These are phyloP conservation scores for Blastobotrys mokoenaii DNA, from an alignment of 805 yeast species.

Conservation along the genomic window DNA sequence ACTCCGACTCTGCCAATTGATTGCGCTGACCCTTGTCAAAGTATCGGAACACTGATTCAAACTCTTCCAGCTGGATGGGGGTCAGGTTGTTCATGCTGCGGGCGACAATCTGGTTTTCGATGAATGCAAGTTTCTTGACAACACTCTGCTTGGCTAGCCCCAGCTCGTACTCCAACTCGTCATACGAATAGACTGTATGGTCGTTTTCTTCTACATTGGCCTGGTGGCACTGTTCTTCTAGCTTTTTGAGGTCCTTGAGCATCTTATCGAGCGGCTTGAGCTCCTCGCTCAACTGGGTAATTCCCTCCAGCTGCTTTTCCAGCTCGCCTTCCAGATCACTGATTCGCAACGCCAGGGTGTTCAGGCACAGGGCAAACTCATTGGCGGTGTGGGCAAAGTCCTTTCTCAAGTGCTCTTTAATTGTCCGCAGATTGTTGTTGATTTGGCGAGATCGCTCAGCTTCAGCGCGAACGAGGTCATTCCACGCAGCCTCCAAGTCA, in stretches of 20 bases:
- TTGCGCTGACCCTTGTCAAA: conserved; percentile 33
- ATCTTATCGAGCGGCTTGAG: conserved; percentile 29
- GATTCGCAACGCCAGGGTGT: conserved; percentile 22
- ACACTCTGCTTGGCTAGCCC: conserved; percentile 32
- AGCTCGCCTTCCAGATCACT: conserved; percentile 29
- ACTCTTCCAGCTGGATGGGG: conserved; percentile 34
- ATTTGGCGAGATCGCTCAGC: conserved; percentile 26
- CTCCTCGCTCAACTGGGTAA: conserved; percentile 30
- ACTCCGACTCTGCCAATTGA: conserved; percentile 35
- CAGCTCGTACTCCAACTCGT: conserved; percentile 33
- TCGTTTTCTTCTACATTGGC: conserved; percentile 34
- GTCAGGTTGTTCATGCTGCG: conserved; percentile 28
- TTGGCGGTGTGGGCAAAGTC: conserved; percentile 30
- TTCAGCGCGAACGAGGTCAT: conserved; percentile 25
- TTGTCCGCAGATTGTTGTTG: conserved; percentile 26
- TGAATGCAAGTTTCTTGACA: conserved; percentile 33
- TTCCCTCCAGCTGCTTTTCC: conserved; percentile 31
- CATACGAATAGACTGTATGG: conserved; percentile 29
- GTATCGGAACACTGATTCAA: conserved; percentile 37
- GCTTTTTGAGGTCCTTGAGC: conserved; percentile 22
- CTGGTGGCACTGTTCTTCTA: conserved; percentile 23
- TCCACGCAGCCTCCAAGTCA: conserved; percentile 29
- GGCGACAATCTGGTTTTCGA: conserved; percentile 35
- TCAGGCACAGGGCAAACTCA: conserved; percentile 22
- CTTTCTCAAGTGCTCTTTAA: conserved; percentile 27